Evolutionary conservation across 192 early-diverging fungal genomes (phyloP).

Genomic region (Coemansia javaensis): DNA sequence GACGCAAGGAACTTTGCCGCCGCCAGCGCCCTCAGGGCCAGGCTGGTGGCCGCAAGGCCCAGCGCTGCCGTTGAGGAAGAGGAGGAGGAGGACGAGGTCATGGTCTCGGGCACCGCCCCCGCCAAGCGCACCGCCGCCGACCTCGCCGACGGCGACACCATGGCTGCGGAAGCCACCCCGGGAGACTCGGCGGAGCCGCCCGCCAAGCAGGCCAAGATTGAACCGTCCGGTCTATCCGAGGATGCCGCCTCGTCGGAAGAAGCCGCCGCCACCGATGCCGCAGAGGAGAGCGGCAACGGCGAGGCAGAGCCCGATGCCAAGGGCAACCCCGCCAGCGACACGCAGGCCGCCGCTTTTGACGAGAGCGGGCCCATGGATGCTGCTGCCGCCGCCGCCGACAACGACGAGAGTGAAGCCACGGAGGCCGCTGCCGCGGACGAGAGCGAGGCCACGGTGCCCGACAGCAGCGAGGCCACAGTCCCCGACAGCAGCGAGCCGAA

Average conservation of each 20-base stretch:
- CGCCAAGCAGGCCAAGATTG: slow-evolving; percentile 13
- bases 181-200: slow-evolving; percentile 12
- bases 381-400: neutral
- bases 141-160: slow-evolving; percentile 27
- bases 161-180: neutral
- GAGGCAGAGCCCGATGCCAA: neutral
- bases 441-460: slow-evolving; percentile 49
- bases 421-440: slow-evolving; percentile 10
- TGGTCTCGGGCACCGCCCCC: slow-evolving; percentile 11
- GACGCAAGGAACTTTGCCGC: slow-evolving; percentile 52
- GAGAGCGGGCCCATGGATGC: neutral
- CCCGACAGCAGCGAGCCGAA: slow-evolving; percentile 48
- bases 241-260: neutral
- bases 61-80: neutral
- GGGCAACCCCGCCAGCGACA: too few relatives aligned
- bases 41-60: slow-evolving; percentile 31
- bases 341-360: too few relatives aligned
- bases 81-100: slow-evolving; percentile 19
- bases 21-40: slow-evolving; percentile 62
- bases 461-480: slow-evolving; percentile 58
- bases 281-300: too few relatives aligned
- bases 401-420: slow-evolving; percentile 34
- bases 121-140: slow-evolving; percentile 52
- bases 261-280: neutral
- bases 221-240: neutral